These are phyloP conservation scores for Grosmannia serpens DNA, from an alignment of 2,329 filamentous ascomycete genomes.

Conservation along the genomic window DNA sequence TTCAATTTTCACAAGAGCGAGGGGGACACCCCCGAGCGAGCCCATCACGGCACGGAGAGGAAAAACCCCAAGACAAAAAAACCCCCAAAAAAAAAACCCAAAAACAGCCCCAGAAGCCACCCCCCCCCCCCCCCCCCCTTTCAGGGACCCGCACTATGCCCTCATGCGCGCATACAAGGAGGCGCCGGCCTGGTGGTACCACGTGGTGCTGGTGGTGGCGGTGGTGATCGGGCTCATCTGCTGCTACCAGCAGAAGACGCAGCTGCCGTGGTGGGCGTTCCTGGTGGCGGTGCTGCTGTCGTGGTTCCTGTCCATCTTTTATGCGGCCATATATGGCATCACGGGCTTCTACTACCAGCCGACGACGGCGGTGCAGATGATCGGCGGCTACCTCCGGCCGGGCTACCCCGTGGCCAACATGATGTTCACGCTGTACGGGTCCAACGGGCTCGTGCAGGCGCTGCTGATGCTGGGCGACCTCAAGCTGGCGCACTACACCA, in stretches of 20 bases:
- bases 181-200: slow-evolving; percentile 12
- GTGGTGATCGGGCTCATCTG: slow-evolving; percentile 25
- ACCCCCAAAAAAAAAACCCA: slow-evolving; percentile 5
- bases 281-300: slow-evolving; percentile 24
- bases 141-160: slow-evolving; percentile 20
- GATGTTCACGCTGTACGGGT: slow-evolving; percentile 29
- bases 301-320: slow-evolving; percentile 24
- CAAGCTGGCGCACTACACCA: slow-evolving; percentile 26
- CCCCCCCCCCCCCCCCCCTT: no score
- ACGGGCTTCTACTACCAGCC: slow-evolving; percentile 27
- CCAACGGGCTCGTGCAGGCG: slow-evolving; percentile 22
- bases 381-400: slow-evolving; percentile 33
- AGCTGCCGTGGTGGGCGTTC: slow-evolving; percentile 30
- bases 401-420: slow-evolving; percentile 28
- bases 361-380: slow-evolving; percentile 17
- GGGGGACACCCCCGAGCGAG: no score
- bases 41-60: no score
- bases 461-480: slow-evolving; percentile 21
- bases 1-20: no score
- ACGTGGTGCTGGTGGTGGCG: slow-evolving; percentile 20
- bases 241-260: slow-evolving; percentile 24
- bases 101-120: no score
- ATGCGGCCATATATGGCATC: slow-evolving; percentile 25
- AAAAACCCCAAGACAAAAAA: no score
- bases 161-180: slow-evolving; percentile 11